Percentiles rank a stretch among this genome's conserved stretches.
Evolutionary conservation across 1,284 basidiomycete genomes (phyloP).

Genomic region (Leucoagaricus sp.): DNA sequence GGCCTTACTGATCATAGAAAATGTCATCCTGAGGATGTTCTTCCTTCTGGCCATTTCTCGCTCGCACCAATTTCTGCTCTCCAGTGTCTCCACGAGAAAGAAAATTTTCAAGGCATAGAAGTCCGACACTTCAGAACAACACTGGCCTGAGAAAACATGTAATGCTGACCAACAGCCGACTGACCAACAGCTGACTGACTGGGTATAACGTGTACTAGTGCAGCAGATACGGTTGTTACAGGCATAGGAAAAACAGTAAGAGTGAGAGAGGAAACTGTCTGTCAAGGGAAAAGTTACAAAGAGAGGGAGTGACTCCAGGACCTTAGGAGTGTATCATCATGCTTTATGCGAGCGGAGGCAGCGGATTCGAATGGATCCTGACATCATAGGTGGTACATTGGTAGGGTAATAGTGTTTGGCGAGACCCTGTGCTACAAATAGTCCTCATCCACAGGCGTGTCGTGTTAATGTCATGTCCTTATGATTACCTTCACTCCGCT

Average conservation of each 20-base stretch:
- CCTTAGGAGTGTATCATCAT: no score
- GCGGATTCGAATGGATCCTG: background rate
- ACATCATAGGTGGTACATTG: constrained; percentile 11
- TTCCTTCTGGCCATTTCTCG: constrained; percentile 31
- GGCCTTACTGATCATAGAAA: constrained; percentile 59
- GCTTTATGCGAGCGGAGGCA: background rate
- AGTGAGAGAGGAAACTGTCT: background rate
- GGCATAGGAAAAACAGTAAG: constrained; percentile 43
- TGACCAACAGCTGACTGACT: constrained; percentile 28
- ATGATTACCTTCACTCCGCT: constrained; percentile 96
- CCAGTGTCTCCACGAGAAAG: constrained; percentile 63
- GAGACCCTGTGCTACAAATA: background rate
- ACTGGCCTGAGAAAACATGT: constrained; percentile 21
- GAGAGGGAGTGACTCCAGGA: no score
- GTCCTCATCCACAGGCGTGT: background rate
- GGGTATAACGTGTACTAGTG: constrained; percentile 54
- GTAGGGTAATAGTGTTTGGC: constrained; percentile 15
- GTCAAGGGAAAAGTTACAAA: background rate
- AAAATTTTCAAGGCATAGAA: constrained; percentile 65
- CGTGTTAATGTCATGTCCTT: constrained; percentile 29
- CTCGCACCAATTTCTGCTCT: constrained; percentile 44
- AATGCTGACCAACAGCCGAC: background rate
- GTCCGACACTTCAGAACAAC: no score
- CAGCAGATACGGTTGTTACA: constrained; percentile 52
- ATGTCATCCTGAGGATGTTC: constrained; percentile 56